These are phyloP conservation scores for Talaromyces proteolyticus DNA, from an alignment of 495 filamentous ascomycete species.

Conservation along the genomic window DNA sequence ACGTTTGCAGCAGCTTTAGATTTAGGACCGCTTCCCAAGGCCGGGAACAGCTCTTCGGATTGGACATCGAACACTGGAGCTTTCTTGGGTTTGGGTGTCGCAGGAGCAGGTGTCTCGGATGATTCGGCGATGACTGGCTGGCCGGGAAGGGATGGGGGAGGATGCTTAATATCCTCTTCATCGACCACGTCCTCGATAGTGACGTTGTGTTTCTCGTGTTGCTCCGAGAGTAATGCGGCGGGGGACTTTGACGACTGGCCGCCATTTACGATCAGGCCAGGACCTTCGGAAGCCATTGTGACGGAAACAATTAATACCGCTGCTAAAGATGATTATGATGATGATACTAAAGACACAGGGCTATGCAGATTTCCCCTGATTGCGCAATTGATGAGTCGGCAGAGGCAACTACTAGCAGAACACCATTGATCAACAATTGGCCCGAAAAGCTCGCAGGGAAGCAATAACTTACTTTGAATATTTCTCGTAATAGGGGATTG, in stretches of 20 bases:
- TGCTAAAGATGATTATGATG: not conserved
- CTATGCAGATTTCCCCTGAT: not conserved
- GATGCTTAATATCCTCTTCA: conserved; percentile 66
- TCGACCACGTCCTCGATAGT: conserved; percentile 77
- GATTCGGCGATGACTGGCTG: conserved; percentile 12
- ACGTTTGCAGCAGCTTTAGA: conserved; percentile 46
- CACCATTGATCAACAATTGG: no score
- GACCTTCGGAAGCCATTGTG: conserved; percentile 42
- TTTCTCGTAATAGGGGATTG: no score
- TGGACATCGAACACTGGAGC: conserved; percentile 60
- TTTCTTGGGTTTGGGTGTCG: conserved; percentile 35
- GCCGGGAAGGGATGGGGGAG: conserved; percentile 36
- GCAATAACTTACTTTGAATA: no score
- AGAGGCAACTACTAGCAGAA: no score
- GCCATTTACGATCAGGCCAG: conserved; percentile 30
- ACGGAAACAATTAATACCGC: conserved; percentile 4
- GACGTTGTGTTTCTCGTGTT: conserved; percentile 60
- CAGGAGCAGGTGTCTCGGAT: conserved; percentile 14
- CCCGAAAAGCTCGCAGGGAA: no score
- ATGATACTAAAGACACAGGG: not conserved
- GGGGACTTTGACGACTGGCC: conserved; percentile 36
- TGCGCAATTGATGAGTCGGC: not conserved
- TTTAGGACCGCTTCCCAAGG: conserved; percentile 70
- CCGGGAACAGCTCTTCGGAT: conserved; percentile 87
- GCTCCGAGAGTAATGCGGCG: conserved; percentile 71